Base-by-base conservation (phyloP, 768 basidiomycete genomes). In the Mycena kentingensis region DNA sequence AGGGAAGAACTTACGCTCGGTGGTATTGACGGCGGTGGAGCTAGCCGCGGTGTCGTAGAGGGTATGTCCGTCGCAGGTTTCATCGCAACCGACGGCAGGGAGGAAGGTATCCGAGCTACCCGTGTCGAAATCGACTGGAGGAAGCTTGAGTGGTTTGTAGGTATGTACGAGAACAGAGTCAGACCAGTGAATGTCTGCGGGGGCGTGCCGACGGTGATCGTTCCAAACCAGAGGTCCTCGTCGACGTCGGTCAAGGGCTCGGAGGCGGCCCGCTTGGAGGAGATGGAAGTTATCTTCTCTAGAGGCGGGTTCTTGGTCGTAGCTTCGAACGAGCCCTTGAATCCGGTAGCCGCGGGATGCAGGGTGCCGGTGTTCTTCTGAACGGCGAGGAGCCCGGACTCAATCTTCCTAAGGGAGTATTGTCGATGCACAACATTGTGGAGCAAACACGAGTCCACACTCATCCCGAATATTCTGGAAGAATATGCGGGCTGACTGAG, bases 61-160 rank as follows among this genome's bases (percentile, higher is more conserved):
- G 16, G 62, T 65, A 48, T 78, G 77, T 4, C 70, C 69, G 10
- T 67, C 60, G 58, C 77, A 79, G 28, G 62, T 69, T 4, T 54
- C 58, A 19, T 52, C 53, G 58, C 77, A 78, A 16, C 56, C 54
- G 0, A 63, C 49, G 12, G 72, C 74, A 32, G 77, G 76, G 26
- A 79, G 67, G 60, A 83, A 70, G 8, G 80, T 64, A 64, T 83
- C 81, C 39, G 74, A 68, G 36, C 77, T 80, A 24, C 81, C 75
- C 16, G 79, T 81, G 58, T 81, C 80, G 51, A 80, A 78, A 60
- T 79, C 77, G 36, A 81, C 77, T 77, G 48, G 19, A 52, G 34
- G 18, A 48, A 15, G 38, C 19, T 36, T 46, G 37, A 43, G 42
- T 8, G 42, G 11, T 26, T n/a, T 26, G 28, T 13, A 5, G 35